Percentiles rank a stretch among this genome's conserved stretches.
Conservation (phyloP, 768 basidiomycete genomes). For the Naematelia encephala region DNA sequence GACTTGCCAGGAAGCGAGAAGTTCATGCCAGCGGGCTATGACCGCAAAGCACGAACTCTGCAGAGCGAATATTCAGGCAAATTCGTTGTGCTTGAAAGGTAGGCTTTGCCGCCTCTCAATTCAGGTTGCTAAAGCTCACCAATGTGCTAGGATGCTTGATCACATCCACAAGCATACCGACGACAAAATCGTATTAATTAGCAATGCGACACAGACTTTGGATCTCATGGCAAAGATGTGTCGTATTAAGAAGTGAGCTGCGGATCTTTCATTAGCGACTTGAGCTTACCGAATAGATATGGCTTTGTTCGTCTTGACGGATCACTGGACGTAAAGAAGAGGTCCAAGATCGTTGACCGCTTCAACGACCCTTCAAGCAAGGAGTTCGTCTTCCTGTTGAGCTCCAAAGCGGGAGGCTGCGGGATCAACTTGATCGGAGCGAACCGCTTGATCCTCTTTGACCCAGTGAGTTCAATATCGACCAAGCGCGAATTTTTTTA, state of each 20-base stretch:
- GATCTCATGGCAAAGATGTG: constrained; percentile 89
- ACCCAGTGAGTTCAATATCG: constrained; percentile 57
- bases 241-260: constrained; percentile 70
- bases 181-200: constrained; percentile 95
- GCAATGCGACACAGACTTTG: constrained; percentile 92
- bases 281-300: constrained; percentile 59
- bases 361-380: constrained; percentile 52
- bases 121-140: neutral
- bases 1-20: constrained; percentile 78
- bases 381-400: constrained; percentile 51
- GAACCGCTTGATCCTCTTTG: constrained; percentile 51
- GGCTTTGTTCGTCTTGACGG: constrained; percentile 89
- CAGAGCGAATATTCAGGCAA: constrained; percentile 85
- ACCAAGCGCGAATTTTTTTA: constrained; percentile 13
- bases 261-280: neutral
- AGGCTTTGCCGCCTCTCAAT: constrained; percentile 16
- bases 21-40: constrained; percentile 75
- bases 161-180: constrained; percentile 74
- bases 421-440: constrained; percentile 53
- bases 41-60: constrained; percentile 54
- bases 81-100: constrained; percentile 90
- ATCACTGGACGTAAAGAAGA: constrained; percentile 84
- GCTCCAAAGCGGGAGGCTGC: constrained; percentile 52
- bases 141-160: constrained; percentile 71
- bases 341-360: constrained; percentile 68